These are phyloP conservation scores for Sarocladium brachiariae DNA, from an alignment of 2,329 filamentous ascomycete species.

Conservation along the genomic window DNA sequence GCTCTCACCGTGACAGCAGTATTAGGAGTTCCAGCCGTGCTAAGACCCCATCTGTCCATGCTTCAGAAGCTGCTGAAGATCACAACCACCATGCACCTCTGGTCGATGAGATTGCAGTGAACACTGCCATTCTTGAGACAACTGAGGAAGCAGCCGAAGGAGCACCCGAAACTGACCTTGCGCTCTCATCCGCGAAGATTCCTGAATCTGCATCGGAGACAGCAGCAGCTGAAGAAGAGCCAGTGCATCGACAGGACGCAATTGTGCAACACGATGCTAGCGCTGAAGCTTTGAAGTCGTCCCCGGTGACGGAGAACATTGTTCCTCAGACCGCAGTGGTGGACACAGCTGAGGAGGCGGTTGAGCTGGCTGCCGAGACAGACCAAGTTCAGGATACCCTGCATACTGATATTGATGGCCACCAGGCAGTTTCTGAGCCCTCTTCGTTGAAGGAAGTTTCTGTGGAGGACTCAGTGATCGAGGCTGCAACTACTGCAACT, in stretches of 20 bases:
- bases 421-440: conserved; percentile 5
- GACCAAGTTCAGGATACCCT: conserved; percentile 8
- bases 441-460: conserved; percentile 6
- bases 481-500: conserved; percentile 9
- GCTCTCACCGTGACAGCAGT: conserved; percentile 16
- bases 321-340: conserved; percentile 11
- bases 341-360: conserved; percentile 14
- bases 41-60: conserved; percentile 14
- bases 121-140: conserved; percentile 13
- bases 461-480: conserved; percentile 11
- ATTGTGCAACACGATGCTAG: too few relatives aligned
- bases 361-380: conserved; percentile 14
- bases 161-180: conserved; percentile 12
- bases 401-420: conserved; percentile 10
- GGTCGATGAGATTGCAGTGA: conserved; percentile 8
- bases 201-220: background rate
- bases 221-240: too few relatives aligned
- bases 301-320: background rate
- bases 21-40: conserved; percentile 18
- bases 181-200: conserved; percentile 9
- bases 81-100: background rate
- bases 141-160: conserved; percentile 14
- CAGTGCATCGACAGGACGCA: too few relatives aligned
- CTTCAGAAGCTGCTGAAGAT: background rate
- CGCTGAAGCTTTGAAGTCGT: too few relatives aligned